Percentiles rank a stretch among this genome's conserved stretches.
phyloP scores from a whole-genome alignment of 305 asterid species.

The Fraxinus latifolia region DNA sequence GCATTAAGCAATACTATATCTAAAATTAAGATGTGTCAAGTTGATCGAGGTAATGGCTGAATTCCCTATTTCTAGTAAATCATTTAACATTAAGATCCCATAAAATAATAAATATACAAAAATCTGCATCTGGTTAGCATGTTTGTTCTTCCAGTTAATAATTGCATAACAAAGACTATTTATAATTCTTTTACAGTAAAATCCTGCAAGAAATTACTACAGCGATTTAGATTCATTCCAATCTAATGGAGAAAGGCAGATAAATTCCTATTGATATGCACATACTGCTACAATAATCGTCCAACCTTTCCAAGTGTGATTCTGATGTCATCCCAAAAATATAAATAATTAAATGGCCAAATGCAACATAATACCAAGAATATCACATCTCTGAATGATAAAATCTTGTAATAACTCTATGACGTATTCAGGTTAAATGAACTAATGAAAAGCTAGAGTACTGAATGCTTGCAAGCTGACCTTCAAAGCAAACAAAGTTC shows the following conservation, averaged over 20 bases:
- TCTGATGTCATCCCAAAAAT: background rate
- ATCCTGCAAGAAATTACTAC: background rate
- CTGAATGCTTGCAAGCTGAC: slow-evolving; percentile 38
- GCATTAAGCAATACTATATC: background rate
- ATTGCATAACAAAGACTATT: background rate
- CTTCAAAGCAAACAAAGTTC: slow-evolving; percentile 87
- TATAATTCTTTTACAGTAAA: background rate
- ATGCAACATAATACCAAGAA: background rate
- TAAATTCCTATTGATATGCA: background rate
- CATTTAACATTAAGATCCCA: background rate
- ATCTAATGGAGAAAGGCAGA: background rate
- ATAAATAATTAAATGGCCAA: background rate
- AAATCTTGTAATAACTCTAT: background rate
- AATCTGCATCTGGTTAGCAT: background rate
- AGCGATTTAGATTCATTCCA: background rate
- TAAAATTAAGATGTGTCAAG: background rate
- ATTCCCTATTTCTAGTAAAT: background rate
- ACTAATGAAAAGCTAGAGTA: background rate
- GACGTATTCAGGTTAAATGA: slow-evolving; percentile 10
- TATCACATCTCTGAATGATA: background rate
- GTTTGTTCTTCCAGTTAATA: background rate
- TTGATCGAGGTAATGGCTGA: background rate
- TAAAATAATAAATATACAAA: background rate
- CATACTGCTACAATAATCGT: background rate
- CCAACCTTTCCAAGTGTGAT: background rate